Conservation (phyloP, 768 basidiomycete genomes). For the Lactifluus volemus region DNA sequence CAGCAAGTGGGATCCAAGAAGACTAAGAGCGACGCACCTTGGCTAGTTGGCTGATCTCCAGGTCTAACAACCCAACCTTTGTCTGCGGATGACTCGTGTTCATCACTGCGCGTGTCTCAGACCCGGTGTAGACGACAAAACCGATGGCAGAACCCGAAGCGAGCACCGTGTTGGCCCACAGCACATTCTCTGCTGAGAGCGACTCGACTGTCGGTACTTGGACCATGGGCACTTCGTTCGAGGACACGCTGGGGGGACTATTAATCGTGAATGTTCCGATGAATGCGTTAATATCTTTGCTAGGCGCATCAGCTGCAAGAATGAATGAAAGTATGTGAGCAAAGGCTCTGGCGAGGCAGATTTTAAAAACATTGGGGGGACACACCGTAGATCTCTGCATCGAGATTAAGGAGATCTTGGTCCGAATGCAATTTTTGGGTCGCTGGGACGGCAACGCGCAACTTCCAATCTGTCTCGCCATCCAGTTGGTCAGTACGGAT, state of each 20-base stretch:
- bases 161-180: conserved; percentile 97
- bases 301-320: conserved; percentile 79
- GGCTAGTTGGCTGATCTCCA: conserved; percentile 91
- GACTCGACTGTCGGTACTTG: conserved; percentile 55
- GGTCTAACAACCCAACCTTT: conserved; percentile 84
- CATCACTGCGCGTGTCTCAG: conserved; percentile 96
- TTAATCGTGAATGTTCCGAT: conserved; percentile 85
- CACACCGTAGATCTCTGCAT: conserved; percentile 87
- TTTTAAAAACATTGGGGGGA: not conserved
- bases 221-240: conserved; percentile 31
- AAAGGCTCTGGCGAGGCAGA: not conserved
- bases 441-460: conserved; percentile 79
- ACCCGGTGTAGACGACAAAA: conserved; percentile 89
- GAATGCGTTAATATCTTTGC: conserved; percentile 94
- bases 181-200: conserved; percentile 88
- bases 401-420: conserved; percentile 44
- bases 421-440: conserved; percentile 69
- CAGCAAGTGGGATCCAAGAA: not conserved
- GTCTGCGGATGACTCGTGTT: conserved; percentile 97
- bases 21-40: conserved; percentile 48
- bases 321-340: not conserved
- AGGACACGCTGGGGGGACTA: conserved; percentile 31
- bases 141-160: conserved; percentile 92
- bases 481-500: conserved; percentile 97
- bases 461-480: conserved; percentile 99